Base-by-base conservation (phyloP, 1,139 yeast genomes). In the Wickerhamomyces sp. region DNA sequence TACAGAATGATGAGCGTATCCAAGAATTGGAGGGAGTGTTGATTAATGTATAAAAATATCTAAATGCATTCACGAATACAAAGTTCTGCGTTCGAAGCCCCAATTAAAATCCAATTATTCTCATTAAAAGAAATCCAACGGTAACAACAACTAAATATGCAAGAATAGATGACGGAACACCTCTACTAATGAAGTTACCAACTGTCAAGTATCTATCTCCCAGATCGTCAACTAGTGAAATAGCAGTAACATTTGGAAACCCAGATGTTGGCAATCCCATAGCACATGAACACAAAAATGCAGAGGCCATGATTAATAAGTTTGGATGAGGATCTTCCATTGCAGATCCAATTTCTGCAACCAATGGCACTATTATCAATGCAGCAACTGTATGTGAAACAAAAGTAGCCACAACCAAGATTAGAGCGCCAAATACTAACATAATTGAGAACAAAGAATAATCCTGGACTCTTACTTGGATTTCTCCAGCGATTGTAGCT, bases 241-340 rank as follows among this genome's bases (percentile, higher is more conserved):
- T 86, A 3, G 97, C 97, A 0, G 97, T 89, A 32, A 90, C 96
- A 54, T 90, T 90, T 15, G 97, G 97, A 74, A 90, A 90, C 0
- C 97, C 97, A 2, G 95, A 85, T 0, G 97, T 90, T 21, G 97
- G 97, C 44, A 90, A 70, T 10, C 95, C 97, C 97, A 90, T 90
- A 4, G 97, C 97, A 36, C 82, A 81, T 0, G 96, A 87, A 49
- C 96, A 87, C 46, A 90, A 64, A 52, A 90, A 68, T 0, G 96
- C 92, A 14, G 94, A 74, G 17, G 83, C 78, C 92, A 90, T 83
- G 36, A 90, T 83, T 54, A 90, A 67, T 39, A 89, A 61, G 35
- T 68, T 68, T 33, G 70, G 66, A 49, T 65, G 71, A 28, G 66
- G 65, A 17, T 60, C 61, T 13, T 81, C 77, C 64, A 90, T 69